phyloP scores from a whole-genome alignment of 225 moss, liverwort and hornwort species.

The Polytrichum formosum region DNA sequence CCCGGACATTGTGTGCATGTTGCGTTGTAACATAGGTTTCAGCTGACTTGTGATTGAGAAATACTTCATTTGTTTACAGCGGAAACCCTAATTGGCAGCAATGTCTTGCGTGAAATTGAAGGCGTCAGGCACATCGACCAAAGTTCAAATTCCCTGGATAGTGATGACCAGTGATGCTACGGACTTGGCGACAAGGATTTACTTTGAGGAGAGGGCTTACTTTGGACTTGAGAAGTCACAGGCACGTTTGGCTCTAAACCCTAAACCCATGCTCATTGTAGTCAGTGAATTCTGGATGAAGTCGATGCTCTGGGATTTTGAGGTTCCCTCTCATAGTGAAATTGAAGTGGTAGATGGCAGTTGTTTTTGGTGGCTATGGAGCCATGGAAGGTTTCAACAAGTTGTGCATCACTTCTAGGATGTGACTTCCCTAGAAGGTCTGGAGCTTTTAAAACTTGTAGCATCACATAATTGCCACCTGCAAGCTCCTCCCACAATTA shows the following conservation, averaged over 20 bases:
- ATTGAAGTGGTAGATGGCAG: too few relatives aligned
- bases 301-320: too few relatives aligned
- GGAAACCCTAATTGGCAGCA: conserved; percentile 16
- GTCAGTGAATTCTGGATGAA: not conserved
- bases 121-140: conserved; percentile 39
- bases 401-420: too few relatives aligned
- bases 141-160: conserved; percentile 72
- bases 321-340: too few relatives aligned
- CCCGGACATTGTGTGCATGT: not conserved
- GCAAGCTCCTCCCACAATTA: too few relatives aligned
- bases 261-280: not conserved
- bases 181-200: conserved; percentile 56
- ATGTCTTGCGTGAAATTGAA: conserved; percentile 33
- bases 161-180: conserved; percentile 95
- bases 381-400: not conserved
- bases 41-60: too few relatives aligned
- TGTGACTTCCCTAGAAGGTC: too few relatives aligned
- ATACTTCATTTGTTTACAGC: too few relatives aligned
- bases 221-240: conserved; percentile 80
- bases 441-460: too few relatives aligned
- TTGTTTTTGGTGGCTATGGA: too few relatives aligned
- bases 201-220: conserved; percentile 60
- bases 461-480: too few relatives aligned
- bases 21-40: too few relatives aligned
- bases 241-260: conserved; percentile 33